A percentile compares a stretch with the other conserved stretches of the same genome.
Evolutionary conservation across 441 rosid species (phyloP).

Genomic region (Bruguiera hainesii): DNA sequence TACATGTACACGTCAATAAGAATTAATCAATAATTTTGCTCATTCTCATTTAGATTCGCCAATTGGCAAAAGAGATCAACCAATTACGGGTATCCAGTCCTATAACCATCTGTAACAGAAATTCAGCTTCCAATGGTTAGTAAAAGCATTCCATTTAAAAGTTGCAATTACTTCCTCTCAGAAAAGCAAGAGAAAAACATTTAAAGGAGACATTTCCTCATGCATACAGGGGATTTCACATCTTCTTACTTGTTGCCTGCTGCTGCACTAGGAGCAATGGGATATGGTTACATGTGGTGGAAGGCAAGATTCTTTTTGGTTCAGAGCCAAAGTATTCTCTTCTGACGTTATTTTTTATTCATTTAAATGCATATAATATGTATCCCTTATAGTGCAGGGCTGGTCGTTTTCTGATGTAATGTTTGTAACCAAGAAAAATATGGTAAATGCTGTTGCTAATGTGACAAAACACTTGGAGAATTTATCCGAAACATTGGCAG

Average conservation of each 20-base stretch:
- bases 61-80: conserved; percentile 85
- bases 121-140: conserved; percentile 55
- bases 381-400: conserved; percentile 48
- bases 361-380: neutral
- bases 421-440: conserved; percentile 87
- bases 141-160: conserved; percentile 3
- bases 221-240: conserved; percentile 49
- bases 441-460: conserved; percentile 70
- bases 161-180: too few species aligned
- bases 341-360: conserved; percentile 6
- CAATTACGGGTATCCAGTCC: conserved; percentile 62
- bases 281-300: conserved; percentile 97
- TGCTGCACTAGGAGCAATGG: conserved; percentile 90
- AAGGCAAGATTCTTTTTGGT: conserved; percentile 45
- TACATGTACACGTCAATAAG: too few species aligned
- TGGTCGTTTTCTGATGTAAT: conserved; percentile 82
- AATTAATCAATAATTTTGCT: conserved; percentile 6
- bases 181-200: too few species aligned
- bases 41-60: conserved; percentile 48
- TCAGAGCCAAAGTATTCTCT: conserved; percentile 17
- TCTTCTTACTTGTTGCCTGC: conserved; percentile 80
- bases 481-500: conserved; percentile 66
- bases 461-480: conserved; percentile 80
- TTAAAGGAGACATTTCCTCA: conserved; percentile 8
- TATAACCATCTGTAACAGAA: conserved; percentile 69